These are phyloP conservation scores for Clitocybe nebularis DNA, from an alignment of 1,284 basidiomycete species.

Conservation along the genomic window DNA sequence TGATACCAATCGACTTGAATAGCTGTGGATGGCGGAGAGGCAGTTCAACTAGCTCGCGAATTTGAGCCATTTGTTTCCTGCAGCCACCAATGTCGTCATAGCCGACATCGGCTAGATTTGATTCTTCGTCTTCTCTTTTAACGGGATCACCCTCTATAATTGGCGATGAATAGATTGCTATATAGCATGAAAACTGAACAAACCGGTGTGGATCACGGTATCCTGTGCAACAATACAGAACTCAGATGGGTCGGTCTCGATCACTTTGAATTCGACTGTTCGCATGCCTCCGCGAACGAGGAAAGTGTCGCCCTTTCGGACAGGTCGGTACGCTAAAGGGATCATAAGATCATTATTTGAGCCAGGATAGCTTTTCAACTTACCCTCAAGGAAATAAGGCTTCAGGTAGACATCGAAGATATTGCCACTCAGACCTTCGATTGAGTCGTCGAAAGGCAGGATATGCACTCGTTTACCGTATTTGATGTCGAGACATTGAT, in stretches of 20 bases:
- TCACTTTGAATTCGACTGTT: constrained; percentile 98
- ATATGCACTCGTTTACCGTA: constrained; percentile 98
- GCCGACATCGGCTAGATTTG: constrained; percentile 94
- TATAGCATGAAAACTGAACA: constrained; percentile 17
- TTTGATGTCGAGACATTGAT: constrained; percentile 97
- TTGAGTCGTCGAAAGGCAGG: constrained; percentile 96
- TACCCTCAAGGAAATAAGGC: constrained; percentile 98
- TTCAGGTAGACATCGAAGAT: constrained; percentile 98
- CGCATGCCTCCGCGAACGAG: constrained; percentile 97
- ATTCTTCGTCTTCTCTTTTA: constrained; percentile 98
- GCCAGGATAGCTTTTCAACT: constrained; percentile 11
- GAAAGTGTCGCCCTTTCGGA: constrained; percentile 98
- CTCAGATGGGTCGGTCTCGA: constrained; percentile 92
- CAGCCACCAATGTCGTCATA: constrained; percentile 99
- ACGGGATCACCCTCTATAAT: constrained; percentile 91
- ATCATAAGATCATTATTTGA: constrained; percentile 5
- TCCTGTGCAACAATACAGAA: constrained; percentile 98
- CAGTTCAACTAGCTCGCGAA: constrained; percentile 97
- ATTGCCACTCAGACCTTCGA: constrained; percentile 97
- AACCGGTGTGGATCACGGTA: constrained; percentile 91
- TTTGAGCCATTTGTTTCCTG: constrained; percentile 99
- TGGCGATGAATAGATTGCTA: constrained; percentile 15
- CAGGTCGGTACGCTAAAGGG: constrained; percentile 81
- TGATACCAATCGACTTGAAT: constrained; percentile 99
- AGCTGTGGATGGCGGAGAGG: constrained; percentile 98